A percentile compares a stretch with the other conserved stretches of the same genome.
These are phyloP conservation scores for Beta corolliflora DNA, from an alignment of 179 eudicot species.

Conservation along the genomic window DNA sequence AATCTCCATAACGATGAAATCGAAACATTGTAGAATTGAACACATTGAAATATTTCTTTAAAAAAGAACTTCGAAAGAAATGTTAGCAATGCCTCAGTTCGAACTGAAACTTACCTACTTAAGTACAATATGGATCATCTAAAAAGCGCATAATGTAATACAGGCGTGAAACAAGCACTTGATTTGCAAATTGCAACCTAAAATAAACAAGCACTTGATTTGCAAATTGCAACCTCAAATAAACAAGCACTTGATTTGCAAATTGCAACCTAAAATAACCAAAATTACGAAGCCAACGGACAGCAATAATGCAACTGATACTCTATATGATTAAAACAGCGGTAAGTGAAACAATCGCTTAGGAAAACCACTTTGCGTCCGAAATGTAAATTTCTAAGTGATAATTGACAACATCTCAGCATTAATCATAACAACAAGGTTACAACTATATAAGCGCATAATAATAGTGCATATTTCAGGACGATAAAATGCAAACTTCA, in stretches of 20 bases:
- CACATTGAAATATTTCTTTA: not conserved
- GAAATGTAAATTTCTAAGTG: not conserved
- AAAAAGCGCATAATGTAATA: too few relatives aligned
- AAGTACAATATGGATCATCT: not conserved
- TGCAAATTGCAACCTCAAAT: too few relatives aligned
- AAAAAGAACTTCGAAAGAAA: not conserved
- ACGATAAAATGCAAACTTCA: slow-evolving; percentile 10
- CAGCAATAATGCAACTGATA: not conserved
- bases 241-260: not conserved
- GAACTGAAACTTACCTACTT: not conserved
- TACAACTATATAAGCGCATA: not conserved
- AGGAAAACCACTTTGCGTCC: not conserved
- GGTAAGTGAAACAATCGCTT: not conserved
- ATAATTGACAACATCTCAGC: not conserved
- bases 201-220: too few relatives aligned
- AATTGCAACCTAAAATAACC: not conserved
- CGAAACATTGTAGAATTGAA: not conserved
- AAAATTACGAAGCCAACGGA: not conserved
- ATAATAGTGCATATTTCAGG: not conserved
- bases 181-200: not conserved
- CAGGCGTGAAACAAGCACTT: not conserved
- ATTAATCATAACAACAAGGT: not conserved
- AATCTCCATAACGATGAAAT: not conserved
- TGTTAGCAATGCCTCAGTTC: not conserved
- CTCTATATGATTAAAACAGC: not conserved